These are phyloP conservation scores for Metschnikowia gelsemii DNA, from an alignment of 805 yeast species.

Conservation along the genomic window DNA sequence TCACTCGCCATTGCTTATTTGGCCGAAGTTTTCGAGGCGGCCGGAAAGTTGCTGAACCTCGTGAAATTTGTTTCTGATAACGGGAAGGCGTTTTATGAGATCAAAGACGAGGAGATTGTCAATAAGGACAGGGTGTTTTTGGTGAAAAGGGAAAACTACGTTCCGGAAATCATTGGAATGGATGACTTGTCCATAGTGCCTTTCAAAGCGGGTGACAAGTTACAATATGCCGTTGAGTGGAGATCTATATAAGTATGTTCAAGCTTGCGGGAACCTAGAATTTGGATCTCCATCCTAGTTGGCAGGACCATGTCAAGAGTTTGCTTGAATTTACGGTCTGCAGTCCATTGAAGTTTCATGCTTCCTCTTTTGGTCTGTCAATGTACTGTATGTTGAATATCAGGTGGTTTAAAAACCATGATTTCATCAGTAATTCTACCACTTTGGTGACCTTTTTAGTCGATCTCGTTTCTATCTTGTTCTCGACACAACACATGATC, in stretches of 20 bases:
- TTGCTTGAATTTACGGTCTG: too few relatives aligned
- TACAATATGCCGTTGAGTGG: conserved; percentile 80
- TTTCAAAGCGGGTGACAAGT: conserved; percentile 75
- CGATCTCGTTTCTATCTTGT: too few relatives aligned
- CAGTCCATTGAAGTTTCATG: too few relatives aligned
- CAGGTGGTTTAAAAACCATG: too few relatives aligned
- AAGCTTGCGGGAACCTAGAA: too few relatives aligned
- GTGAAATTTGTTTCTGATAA: conserved; percentile 71
- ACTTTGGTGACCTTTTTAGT: too few relatives aligned
- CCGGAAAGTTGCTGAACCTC: conserved; percentile 61
- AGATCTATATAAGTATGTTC: conserved; percentile 25
- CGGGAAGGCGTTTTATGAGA: conserved; percentile 70
- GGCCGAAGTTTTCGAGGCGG: conserved; percentile 79
- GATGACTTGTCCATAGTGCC: conserved; percentile 63
- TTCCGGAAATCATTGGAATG: conserved; percentile 59
- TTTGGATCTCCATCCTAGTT: too few relatives aligned
- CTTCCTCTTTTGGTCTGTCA: too few relatives aligned
- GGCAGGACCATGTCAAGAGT: too few relatives aligned
- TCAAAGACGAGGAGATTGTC: conserved; percentile 42
- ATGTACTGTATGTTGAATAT: too few relatives aligned
- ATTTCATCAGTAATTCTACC: too few relatives aligned
- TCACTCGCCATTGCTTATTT: conserved; percentile 75
- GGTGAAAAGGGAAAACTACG: conserved; percentile 49
- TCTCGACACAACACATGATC: too few relatives aligned
- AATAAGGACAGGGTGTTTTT: conserved; percentile 51